Percentiles rank a stretch among this genome's conserved stretches.
phyloP scores from a whole-genome alignment of 1,284 basidiomycete species.

The Clitocybe nebularis region DNA sequence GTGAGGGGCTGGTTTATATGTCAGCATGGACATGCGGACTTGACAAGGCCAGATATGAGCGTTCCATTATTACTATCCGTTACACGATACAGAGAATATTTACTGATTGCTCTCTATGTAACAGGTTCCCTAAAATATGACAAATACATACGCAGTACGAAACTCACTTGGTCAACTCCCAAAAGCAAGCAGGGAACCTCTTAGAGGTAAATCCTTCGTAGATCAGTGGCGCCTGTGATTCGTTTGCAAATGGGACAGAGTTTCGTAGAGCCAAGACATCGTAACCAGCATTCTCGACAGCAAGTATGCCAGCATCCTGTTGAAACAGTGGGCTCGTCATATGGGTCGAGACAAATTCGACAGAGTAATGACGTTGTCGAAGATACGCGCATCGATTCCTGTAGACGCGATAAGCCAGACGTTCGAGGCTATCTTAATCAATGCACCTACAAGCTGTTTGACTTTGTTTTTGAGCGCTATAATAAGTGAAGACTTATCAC shows the following conservation, averaged over 20 bases:
- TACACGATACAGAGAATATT: neutral
- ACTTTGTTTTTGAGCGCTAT: slow-evolving; percentile 60
- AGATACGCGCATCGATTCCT: slow-evolving; percentile 46
- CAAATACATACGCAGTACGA: neutral
- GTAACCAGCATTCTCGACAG: slow-evolving; percentile 75
- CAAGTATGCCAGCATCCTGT: slow-evolving; percentile 84
- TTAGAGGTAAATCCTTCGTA: slow-evolving; percentile 63
- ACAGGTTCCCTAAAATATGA: neutral
- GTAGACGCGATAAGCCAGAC: too few species aligned
- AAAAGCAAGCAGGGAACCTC: slow-evolving; percentile 1
- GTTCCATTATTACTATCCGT: slow-evolving; percentile 9
- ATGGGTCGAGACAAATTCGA: slow-evolving; percentile 74
- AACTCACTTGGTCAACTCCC: neutral
- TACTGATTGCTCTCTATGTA: slow-evolving; percentile 2
- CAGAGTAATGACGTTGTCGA: slow-evolving; percentile 51
- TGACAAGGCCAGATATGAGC: slow-evolving; percentile 81
- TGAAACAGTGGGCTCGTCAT: slow-evolving; percentile 73
- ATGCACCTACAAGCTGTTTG: slow-evolving; percentile 45
- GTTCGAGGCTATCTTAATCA: too few species aligned
- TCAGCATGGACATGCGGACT: slow-evolving; percentile 45
- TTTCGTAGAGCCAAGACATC: slow-evolving; percentile 74
- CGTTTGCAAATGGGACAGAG: slow-evolving; percentile 82
- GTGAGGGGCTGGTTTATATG: slow-evolving; percentile 45
- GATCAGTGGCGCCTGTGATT: slow-evolving; percentile 67
- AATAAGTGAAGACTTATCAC: slow-evolving; percentile 45